Base-by-base conservation (phyloP, 106 monocot species). In the Chionographis japonica region DNA sequence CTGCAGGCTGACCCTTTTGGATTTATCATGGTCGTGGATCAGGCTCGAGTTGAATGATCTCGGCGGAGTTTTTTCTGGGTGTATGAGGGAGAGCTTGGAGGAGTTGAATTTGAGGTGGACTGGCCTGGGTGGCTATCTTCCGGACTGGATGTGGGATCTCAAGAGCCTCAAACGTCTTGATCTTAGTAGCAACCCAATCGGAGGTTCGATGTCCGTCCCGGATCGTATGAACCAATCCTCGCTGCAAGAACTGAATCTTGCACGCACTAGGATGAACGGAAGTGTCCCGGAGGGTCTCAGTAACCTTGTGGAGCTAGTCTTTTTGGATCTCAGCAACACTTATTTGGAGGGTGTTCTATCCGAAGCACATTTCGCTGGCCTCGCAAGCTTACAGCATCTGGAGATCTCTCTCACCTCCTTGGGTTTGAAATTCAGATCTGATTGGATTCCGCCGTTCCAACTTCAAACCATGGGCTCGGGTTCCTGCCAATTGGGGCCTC, bases 401-500 rank as follows among this genome's bases (percentile, higher is more conserved):
- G 16, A 41, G 8, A 11, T 75, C 10, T 60, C 60, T 0, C 8
- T 16, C 3, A 67, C 51, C 37, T 63, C 19, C 4, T 11, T 75
- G n/a, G 12, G 12, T 38, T 18, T 60, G 12, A 35, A 40, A 12
- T 19, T 60, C 2, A 37, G 54, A 3, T 14, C 56, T 12, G n/a
- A 61, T 37, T 78, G 78, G 78, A 16, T 19, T 37, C 74, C 75
- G 19, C 67, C 75, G 8, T 67, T 75, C 35, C 50, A 40, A 19
- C 52, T 67, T 4, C 7, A 17, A 3, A 0, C 10, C 1, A 18
- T 61, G 2, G 0, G 0, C 3, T 37, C 67, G 18, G 12, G 8
- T 2, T 52, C 50, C 3, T 50, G 58, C 39, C 35, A 40, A 14
- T 20, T 61, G 36, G 74, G 67, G 0, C 67, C 74, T 16, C 6